These are phyloP conservation scores for Rosa persica DNA, from an alignment of 306 rosid species.

Conservation along the genomic window DNA sequence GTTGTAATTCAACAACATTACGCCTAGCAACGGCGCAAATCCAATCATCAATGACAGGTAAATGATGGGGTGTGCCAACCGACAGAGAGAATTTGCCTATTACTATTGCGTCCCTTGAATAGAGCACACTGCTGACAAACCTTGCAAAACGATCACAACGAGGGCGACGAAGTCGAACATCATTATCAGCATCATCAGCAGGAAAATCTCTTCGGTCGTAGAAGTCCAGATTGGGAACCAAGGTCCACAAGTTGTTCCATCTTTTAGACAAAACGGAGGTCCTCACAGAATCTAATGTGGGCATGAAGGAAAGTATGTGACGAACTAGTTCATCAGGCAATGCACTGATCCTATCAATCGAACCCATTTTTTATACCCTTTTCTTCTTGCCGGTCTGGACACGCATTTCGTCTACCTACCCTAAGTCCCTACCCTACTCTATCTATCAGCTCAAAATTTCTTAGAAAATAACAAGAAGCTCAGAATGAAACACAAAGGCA, in stretches of 20 bases:
- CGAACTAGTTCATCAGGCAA: not conserved
- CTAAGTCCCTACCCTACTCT: not conserved
- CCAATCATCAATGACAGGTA: not conserved
- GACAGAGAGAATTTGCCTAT: not conserved
- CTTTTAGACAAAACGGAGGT: not conserved
- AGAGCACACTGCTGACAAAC: not conserved
- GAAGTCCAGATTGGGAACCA: not conserved
- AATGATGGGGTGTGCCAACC: not conserved
- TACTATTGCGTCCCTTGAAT: not conserved
- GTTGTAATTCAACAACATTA: not conserved
- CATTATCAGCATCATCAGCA: not conserved
- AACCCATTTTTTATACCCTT: not conserved
- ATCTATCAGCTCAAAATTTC: not conserved
- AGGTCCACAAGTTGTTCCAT: not conserved
- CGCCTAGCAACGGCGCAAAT: not conserved
- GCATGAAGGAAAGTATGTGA: not conserved
- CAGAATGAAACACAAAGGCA: not conserved
- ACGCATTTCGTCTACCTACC: not conserved
- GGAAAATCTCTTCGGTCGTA: not conserved
- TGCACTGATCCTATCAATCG: not conserved
- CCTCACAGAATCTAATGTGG: not conserved
- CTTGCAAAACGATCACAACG: not conserved
- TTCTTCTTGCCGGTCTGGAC: not conserved
- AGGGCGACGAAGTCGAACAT: not conserved
- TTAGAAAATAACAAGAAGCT: no score